Conservation (phyloP, 495 filamentous ascomycete genomes). For the Bacidia rubella region DNA sequence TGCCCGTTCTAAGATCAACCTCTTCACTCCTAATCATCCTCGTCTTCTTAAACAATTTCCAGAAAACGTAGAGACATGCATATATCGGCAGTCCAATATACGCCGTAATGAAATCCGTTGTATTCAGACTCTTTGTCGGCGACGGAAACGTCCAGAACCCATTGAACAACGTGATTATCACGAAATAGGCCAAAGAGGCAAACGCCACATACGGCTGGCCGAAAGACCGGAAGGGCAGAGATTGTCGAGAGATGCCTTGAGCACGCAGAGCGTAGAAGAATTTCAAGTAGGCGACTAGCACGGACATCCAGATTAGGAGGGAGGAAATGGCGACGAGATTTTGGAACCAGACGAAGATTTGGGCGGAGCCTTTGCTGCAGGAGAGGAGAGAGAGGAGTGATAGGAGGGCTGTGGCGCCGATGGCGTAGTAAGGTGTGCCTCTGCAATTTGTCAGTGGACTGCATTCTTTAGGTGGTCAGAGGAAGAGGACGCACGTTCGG, state of each 20-base stretch:
- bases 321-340: slow-evolving; percentile 73
- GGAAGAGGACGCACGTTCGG: background rate
- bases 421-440: slow-evolving; percentile 62
- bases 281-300: slow-evolving; percentile 17
- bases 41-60: slow-evolving; percentile 38
- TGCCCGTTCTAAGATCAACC: slow-evolving; percentile 34
- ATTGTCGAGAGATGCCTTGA: slow-evolving; percentile 23
- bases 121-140: slow-evolving; percentile 19
- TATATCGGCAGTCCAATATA: slow-evolving; percentile 53
- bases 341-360: slow-evolving; percentile 74
- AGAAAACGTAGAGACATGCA: slow-evolving; percentile 40
- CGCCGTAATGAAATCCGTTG: slow-evolving; percentile 38
- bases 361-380: slow-evolving; percentile 49
- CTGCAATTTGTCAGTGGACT: slow-evolving; percentile 55
- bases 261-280: slow-evolving; percentile 32
- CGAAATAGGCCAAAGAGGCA: slow-evolving; percentile 7
- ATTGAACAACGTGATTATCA: slow-evolving; percentile 22
- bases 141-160: slow-evolving; percentile 26
- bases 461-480: too few relatives aligned
- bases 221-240: slow-evolving; percentile 13
- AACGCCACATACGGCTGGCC: slow-evolving; percentile 17
- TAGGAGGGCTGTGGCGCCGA: slow-evolving; percentile 47
- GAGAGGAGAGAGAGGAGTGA: slow-evolving; percentile 67
- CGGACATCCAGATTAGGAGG: slow-evolving; percentile 32
- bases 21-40: slow-evolving; percentile 9